Percentiles rank a stretch among this genome's conserved stretches.
These are phyloP conservation scores for Macrolepiota fuliginosa DNA, from an alignment of 768 basidiomycete species.

Conservation along the genomic window DNA sequence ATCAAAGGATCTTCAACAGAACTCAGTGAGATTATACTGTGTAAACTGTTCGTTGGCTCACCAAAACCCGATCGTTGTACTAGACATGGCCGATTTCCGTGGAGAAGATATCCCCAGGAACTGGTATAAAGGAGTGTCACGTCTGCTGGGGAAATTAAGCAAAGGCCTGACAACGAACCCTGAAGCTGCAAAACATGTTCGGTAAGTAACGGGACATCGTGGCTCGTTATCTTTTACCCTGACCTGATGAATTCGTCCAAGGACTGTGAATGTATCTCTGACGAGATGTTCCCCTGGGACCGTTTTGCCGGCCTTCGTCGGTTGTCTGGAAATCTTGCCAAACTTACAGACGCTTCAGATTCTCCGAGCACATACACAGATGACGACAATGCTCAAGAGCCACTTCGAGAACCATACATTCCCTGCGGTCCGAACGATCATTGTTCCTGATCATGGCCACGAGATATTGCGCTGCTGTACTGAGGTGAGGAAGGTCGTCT, in stretches of 20 bases:
- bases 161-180: background rate
- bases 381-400: slow-evolving; percentile 24
- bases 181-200: background rate
- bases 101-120: background rate
- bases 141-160: slow-evolving; percentile 4
- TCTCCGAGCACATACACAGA: slow-evolving; percentile 28
- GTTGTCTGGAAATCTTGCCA: slow-evolving; percentile 22
- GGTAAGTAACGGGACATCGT: slow-evolving; percentile 5
- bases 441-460: slow-evolving; percentile 27
- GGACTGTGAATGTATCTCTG: slow-evolving; percentile 24
- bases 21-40: background rate
- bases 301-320: slow-evolving; percentile 23
- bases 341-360: slow-evolving; percentile 30
- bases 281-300: slow-evolving; percentile 24
- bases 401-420: slow-evolving; percentile 20
- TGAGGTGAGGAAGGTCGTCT: slow-evolving; percentile 21
- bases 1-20: background rate
- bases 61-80: no score
- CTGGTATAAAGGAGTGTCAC: slow-evolving; percentile 4
- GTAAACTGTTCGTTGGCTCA: background rate
- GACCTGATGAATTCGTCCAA: background rate
- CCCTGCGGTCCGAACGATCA: slow-evolving; percentile 24
- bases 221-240: background rate
- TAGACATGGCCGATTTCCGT: background rate
- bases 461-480: slow-evolving; percentile 28